phyloP scores from a whole-genome alignment of 139 green algal genomes.

The Bryopsis sp. region DNA sequence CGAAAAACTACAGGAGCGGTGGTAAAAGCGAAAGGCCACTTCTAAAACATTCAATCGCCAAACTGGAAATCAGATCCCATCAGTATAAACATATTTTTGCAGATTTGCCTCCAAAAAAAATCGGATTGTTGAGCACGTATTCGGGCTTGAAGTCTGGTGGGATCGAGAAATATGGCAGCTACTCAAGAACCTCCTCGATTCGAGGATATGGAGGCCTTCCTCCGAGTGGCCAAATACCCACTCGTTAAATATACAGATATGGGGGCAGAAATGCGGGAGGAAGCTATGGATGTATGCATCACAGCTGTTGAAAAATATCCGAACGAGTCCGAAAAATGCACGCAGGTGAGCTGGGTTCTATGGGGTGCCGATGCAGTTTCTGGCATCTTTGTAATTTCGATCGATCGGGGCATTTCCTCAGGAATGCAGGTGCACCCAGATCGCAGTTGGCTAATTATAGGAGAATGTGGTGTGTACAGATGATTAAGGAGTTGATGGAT shows the following conservation, averaged over 20 bases:
- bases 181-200: too few species aligned
- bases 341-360: constrained; percentile 40
- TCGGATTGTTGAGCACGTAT: too few species aligned
- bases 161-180: too few species aligned
- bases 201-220: constrained; percentile 52
- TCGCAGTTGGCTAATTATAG: not conserved
- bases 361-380: not conserved
- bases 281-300: constrained; percentile 78
- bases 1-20: too few species aligned
- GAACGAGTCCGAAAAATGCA: constrained; percentile 72
- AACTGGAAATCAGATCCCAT: too few species aligned
- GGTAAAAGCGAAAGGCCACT: too few species aligned
- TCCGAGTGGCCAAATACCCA: constrained; percentile 62
- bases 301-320: constrained; percentile 70
- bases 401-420: too few species aligned
- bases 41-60: too few species aligned
- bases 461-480: constrained; percentile 32
- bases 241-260: constrained; percentile 76
- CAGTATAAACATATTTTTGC: too few species aligned
- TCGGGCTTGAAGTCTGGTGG: too few species aligned
- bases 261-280: constrained; percentile 69
- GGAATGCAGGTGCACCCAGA: not conserved
- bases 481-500: constrained; percentile 88
- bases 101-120: too few species aligned
- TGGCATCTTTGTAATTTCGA: not conserved